Evolutionary conservation across 2,329 filamentous ascomycete genomes (phyloP), one percentile per base, ranked within the genome.

Genomic region (Arthrobotrys pseudoclavata): DNA sequence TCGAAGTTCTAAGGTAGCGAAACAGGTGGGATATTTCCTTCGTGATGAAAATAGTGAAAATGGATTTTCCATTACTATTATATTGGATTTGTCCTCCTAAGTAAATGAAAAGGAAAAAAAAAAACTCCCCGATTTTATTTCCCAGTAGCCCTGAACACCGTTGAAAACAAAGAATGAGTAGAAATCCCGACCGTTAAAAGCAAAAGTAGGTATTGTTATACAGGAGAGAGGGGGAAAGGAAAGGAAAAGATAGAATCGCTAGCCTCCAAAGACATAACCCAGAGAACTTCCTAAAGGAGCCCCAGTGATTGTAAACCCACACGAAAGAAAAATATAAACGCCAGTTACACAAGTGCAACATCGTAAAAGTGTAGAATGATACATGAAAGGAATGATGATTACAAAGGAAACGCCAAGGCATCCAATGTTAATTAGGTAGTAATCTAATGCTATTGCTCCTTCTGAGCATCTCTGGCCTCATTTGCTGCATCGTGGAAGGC

Each of bases 401-500:
- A 34, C 37, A 20, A 26, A 71, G 74, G 67, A 77, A 67, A 63
- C 60, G 71, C 74, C 74, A 71, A 71, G 61, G 62, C 67, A 67
- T 69, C 67, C 66, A 70, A 68, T 67, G 50, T 22, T 31, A 50
- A 61, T 68, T 45, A 68, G 29, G 62, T 53, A 68, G 31, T 67
- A 42, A 42, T 60, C 20, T 50, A 50, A 31, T 62, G 24, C 22
- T 77, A 24, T n/a, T 69, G 60, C 62, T 77, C 74, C 45, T 77
- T 67, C 15, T 53, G 67, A 52, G 62, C 74, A 37, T 60, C 67
- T 68, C 74, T 52, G 24, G 97, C 94, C 81, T 95, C 93, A 0
- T 92, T 90, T 0, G 91, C 95, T 4, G 94, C 91, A 78, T 87
- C 87, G 80, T 91, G 90, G 82, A 98, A 91, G 29, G 91, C 95